A percentile compares a stretch with the other conserved stretches of the same genome.
Evolutionary conservation across 2,329 filamentous ascomycete species (phyloP).

Genomic region (Hawksworthiomyces lignivorus): DNA sequence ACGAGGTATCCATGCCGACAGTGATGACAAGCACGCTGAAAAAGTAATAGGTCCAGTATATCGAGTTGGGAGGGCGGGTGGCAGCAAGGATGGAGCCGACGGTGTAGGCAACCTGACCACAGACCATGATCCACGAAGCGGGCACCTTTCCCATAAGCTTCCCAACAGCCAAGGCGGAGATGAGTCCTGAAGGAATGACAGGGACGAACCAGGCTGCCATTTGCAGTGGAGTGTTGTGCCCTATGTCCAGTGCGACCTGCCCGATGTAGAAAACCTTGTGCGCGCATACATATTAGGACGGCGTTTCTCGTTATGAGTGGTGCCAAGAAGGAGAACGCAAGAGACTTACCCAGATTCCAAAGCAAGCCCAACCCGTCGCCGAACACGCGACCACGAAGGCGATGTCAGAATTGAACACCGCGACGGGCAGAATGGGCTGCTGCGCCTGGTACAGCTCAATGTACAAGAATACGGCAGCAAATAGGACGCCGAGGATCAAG

Average conservation of each 20-base stretch:
- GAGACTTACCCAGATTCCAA: slow-evolving; percentile 14
- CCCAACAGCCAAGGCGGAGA: slow-evolving; percentile 28
- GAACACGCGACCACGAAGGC: slow-evolving; percentile 9
- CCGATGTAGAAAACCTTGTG: slow-evolving; percentile 18
- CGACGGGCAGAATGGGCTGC: slow-evolving; percentile 15
- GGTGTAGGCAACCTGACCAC: slow-evolving; percentile 35
- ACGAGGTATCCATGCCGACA: slow-evolving; percentile 59
- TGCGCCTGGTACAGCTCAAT: slow-evolving; percentile 10
- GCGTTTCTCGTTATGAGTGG: too few relatives aligned
- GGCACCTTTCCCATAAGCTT: slow-evolving; percentile 32
- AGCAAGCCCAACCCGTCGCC: slow-evolving; percentile 14
- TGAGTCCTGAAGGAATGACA: slow-evolving; percentile 39
- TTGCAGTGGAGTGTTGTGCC: slow-evolving; percentile 31
- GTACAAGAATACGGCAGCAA: slow-evolving; percentile 13
- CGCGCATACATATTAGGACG: too few relatives aligned
- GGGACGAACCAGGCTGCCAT: slow-evolving; percentile 29
- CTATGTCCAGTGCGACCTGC: slow-evolving; percentile 26
- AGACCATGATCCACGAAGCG: slow-evolving; percentile 32
- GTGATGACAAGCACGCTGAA: slow-evolving; percentile 49
- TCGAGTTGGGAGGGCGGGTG: slow-evolving; percentile 43
- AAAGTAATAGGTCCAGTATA: slow-evolving; percentile 59
- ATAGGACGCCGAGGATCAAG: slow-evolving; percentile 14
- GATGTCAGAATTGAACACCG: slow-evolving; percentile 14
- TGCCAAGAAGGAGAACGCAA: too few relatives aligned
- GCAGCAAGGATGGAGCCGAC: slow-evolving; percentile 33